Evolutionary conservation across 306 rosid species (phyloP).

Genomic region (Phaseolus lunatus): DNA sequence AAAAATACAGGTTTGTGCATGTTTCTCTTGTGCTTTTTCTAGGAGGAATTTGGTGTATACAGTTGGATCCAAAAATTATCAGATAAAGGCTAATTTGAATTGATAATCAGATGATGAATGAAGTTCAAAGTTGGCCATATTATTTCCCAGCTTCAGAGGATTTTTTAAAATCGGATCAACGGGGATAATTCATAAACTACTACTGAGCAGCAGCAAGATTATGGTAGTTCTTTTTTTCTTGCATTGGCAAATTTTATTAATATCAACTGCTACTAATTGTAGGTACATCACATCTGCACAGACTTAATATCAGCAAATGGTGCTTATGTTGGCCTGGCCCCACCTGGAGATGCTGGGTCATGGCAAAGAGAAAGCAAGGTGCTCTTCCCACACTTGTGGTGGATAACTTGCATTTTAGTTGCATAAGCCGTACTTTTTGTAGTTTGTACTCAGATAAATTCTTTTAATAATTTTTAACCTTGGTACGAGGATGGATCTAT

Average conservation of each 20-base stretch:
- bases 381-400: constrained; percentile 27
- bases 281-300: constrained; percentile 69
- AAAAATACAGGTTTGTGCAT: constrained; percentile 68
- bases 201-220: constrained; percentile 26
- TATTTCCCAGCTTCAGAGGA: constrained; percentile 79
- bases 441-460: constrained; percentile 25
- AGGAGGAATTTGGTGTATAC: constrained; percentile 28
- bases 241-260: neutral
- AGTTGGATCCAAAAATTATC: constrained; percentile 41
- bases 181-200: constrained; percentile 54
- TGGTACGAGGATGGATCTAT: constrained; percentile 31
- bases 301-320: constrained; percentile 59
- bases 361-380: constrained; percentile 97
- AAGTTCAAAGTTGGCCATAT: constrained; percentile 89
- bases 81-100: constrained; percentile 42
- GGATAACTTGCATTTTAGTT: constrained; percentile 43
- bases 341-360: constrained; percentile 86
- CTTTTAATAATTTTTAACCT: neutral
- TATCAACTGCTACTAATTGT: constrained; percentile 30
- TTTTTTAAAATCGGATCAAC: constrained; percentile 60
- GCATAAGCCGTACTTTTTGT: constrained; percentile 31
- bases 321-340: constrained; percentile 85
- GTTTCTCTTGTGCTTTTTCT: constrained; percentile 43
- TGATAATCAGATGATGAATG: constrained; percentile 69
- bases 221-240: constrained; percentile 37